Evolutionary conservation across 108 stramenopile genomes (phyloP), one percentile per base, ranked within the genome.

Genomic region (Cyclostephanos invisitatus): DNA sequence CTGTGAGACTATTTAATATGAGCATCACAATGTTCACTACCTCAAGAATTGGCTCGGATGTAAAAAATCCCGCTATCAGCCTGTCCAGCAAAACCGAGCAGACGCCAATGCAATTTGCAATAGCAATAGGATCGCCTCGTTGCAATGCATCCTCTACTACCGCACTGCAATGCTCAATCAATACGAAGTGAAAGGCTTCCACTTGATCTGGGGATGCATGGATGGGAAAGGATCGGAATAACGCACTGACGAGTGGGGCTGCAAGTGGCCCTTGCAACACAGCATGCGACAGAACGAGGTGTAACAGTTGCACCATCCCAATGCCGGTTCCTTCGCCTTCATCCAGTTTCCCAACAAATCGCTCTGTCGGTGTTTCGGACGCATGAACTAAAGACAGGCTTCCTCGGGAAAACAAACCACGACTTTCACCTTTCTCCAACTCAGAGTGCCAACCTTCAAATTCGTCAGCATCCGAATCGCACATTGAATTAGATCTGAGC

Each of bases 191-290:
- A 61, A 90, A 92, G 38, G 90, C 89, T 46, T 87, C 86, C 22
- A 91, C 93, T 77, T 94, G 89, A 21, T 91, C 87, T 9, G 88
- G 80, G 12, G 87, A 80, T 37, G 91, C 86, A 75, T 92, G 91
- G 47, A 91, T 87, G 28, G 93, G 93, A 70, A 90, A 91, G 5
- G 89, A 88, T 17, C 74, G 81, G 51, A 94, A 92, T 15, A 94
- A 63, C 20, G 84, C 77, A 68, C 80, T 70, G 11, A 94, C 85
- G 20, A 90, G 82, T 38, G 86, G 84, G 22, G 91, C 89, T 38
- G 91, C 93, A 54, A 86, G 70, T 7, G 89, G 93, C 17, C 84
- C 88, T 11, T 78, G 62, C 48, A 89, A 62, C 9, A 92, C 86
- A 24, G 91, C 83, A 63, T 84, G 82, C 6, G 81, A 85, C 49